Evolutionary conservation across 768 basidiomycete genomes (phyloP).

Genomic region (Amanita exitialis): DNA sequence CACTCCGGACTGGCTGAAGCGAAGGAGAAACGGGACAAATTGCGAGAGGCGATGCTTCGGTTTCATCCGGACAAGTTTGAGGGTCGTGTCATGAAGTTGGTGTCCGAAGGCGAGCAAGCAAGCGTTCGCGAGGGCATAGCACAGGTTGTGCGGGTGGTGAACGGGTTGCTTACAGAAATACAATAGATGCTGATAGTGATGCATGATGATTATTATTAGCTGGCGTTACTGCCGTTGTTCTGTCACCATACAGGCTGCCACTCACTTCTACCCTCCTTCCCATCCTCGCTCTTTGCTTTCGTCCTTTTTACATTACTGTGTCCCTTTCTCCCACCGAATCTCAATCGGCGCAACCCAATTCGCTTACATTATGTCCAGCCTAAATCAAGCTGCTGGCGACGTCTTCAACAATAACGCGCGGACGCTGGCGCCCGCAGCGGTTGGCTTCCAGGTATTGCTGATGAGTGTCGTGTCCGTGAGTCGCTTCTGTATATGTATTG

Average conservation of each 20-base stretch:
- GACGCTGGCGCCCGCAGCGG: conserved; percentile 74
- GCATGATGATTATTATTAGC: no score
- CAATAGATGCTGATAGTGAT: conserved; percentile 5
- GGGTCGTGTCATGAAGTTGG: conserved; percentile 51
- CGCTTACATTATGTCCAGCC: conserved; percentile 21
- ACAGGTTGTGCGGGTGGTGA: conserved; percentile 51
- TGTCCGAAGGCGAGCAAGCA: conserved; percentile 35
- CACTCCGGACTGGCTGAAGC: conserved; percentile 7
- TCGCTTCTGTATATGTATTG: neutral
- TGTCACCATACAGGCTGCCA: neutral
- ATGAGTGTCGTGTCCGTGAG: conserved; percentile 67
- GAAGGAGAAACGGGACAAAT: conserved; percentile 46
- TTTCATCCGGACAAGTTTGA: conserved; percentile 83
- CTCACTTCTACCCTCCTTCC: neutral
- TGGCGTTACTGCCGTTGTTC: neutral
- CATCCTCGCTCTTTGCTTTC: neutral
- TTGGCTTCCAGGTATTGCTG: conserved; percentile 65
- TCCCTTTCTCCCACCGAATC: neutral
- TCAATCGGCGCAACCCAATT: conserved; percentile 1
- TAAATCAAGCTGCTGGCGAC: conserved; percentile 25
- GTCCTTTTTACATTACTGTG: neutral
- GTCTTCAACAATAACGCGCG: conserved; percentile 36
- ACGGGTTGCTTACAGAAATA: conserved; percentile 31
- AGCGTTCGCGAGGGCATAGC: conserved; percentile 51
- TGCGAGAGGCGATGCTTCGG: conserved; percentile 59